A percentile compares a stretch with the other conserved stretches of the same genome.
phyloP scores from a whole-genome alignment of 257 asterid species.

The Capsicum chinense region DNA sequence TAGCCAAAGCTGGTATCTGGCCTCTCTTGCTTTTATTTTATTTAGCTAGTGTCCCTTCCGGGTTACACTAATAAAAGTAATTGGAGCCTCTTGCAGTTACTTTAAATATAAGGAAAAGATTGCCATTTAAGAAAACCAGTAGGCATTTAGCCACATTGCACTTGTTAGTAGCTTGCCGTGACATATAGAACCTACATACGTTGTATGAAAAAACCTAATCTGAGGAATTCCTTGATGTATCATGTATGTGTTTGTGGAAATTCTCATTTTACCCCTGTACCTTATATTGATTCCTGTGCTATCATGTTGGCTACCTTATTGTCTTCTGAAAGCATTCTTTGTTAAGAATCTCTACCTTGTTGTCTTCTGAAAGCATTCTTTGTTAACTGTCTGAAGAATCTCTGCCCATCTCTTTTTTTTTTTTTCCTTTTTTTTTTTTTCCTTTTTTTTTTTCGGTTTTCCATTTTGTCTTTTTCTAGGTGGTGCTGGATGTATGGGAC shows the following conservation, averaged over 20 bases:
- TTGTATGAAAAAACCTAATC: constrained; percentile 7
- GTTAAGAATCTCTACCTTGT: background rate
- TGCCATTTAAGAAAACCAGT: background rate
- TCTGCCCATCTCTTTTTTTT: background rate
- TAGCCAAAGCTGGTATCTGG: background rate
- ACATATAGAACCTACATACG: background rate
- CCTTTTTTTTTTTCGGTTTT: background rate
- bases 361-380: background rate
- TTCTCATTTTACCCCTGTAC: background rate
- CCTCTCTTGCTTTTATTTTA: constrained; percentile 15
- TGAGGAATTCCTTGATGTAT: background rate
- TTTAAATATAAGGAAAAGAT: background rate
- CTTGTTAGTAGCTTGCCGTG: background rate
- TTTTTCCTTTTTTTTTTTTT: background rate
- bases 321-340: constrained; percentile 19
- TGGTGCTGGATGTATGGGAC: constrained; percentile 29
- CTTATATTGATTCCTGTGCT: background rate
- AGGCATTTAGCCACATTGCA: background rate
- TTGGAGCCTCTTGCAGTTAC: constrained; percentile 15
- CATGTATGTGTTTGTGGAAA: background rate
- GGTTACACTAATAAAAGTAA: background rate
- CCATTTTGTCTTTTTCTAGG: constrained; percentile 19
- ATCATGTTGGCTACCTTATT: background rate
- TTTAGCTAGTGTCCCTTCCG: background rate
- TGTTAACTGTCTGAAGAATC: constrained; percentile 7